Percentiles rank a stretch among this genome's conserved stretches.
phyloP scores from a whole-genome alignment of 495 filamentous ascomycete genomes.

The Penicillium malachiteum region DNA sequence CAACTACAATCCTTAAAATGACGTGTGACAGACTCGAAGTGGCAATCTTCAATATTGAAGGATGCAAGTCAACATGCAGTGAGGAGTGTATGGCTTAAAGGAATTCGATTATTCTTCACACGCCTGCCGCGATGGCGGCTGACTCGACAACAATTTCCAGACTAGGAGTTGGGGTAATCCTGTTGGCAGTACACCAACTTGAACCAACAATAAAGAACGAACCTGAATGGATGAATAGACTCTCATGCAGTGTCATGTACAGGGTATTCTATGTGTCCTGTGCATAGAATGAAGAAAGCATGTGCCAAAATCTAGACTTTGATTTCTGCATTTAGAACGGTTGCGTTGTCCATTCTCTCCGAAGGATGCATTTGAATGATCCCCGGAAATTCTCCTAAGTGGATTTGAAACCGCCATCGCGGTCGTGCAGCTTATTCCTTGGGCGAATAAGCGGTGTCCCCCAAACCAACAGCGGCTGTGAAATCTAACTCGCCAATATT shows the following conservation, averaged over 20 bases:
- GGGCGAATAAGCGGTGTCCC: neutral
- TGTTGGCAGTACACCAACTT: too few species aligned
- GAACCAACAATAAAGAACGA: too few species aligned
- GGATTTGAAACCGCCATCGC: neutral
- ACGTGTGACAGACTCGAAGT: neutral
- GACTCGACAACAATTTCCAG: too few species aligned
- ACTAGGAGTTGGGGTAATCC: too few species aligned
- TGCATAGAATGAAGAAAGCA: too few species aligned
- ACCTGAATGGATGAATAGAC: too few species aligned
- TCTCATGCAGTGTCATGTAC: too few species aligned
- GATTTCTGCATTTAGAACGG: neutral
- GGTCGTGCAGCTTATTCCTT: neutral
- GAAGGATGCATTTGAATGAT: neutral
- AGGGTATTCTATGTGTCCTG: too few species aligned
- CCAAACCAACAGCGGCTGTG: conserved; percentile 3
- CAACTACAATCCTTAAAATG: neutral
- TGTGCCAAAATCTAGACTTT: too few species aligned
- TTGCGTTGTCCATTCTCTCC: neutral
- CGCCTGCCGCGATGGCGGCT: too few species aligned
- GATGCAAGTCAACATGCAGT: neutral
- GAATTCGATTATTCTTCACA: too few species aligned
- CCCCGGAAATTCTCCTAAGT: neutral
- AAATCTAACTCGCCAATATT: neutral
- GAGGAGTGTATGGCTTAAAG: neutral
- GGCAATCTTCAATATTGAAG: neutral